A percentile compares a stretch with the other conserved stretches of the same genome.
These are phyloP conservation scores for Betula pendula DNA, from an alignment of 306 rosid genomes.

Conservation along the genomic window DNA sequence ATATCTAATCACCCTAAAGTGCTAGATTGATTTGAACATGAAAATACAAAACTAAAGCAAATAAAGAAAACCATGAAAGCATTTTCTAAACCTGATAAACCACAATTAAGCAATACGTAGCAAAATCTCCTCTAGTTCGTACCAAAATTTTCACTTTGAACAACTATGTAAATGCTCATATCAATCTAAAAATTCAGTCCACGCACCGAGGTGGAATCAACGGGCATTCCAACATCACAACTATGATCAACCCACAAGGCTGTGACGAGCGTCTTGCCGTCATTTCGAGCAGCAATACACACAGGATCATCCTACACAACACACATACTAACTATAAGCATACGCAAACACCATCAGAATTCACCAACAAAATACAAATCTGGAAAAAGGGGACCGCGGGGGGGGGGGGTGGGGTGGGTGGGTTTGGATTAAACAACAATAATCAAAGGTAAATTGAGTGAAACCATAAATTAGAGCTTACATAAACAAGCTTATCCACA, in stretches of 20 bases:
- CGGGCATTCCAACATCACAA: conserved; percentile 63
- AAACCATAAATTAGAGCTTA: conserved; percentile 26
- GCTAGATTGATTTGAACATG: neutral
- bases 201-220: conserved; percentile 57
- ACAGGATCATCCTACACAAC: conserved; percentile 66
- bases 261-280: conserved; percentile 72
- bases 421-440: neutral
- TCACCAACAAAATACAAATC: neutral
- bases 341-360: neutral
- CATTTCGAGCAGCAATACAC: conserved; percentile 74
- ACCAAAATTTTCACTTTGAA: neutral
- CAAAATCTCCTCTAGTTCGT: neutral
- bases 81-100: neutral
- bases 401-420: too few relatives aligned
- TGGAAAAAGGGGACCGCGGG: neutral
- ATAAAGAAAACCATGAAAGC: neutral
- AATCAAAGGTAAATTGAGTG: neutral
- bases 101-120: neutral
- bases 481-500: conserved; percentile 62
- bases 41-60: neutral
- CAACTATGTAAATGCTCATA: neutral
- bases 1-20: neutral
- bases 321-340: neutral
- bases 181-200: neutral
- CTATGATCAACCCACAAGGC: conserved; percentile 85